Percentiles rank a stretch among this genome's conserved stretches.
These are phyloP conservation scores for Beverwykella pulmonaria DNA, from an alignment of 495 filamentous ascomycete species.

Conservation along the genomic window DNA sequence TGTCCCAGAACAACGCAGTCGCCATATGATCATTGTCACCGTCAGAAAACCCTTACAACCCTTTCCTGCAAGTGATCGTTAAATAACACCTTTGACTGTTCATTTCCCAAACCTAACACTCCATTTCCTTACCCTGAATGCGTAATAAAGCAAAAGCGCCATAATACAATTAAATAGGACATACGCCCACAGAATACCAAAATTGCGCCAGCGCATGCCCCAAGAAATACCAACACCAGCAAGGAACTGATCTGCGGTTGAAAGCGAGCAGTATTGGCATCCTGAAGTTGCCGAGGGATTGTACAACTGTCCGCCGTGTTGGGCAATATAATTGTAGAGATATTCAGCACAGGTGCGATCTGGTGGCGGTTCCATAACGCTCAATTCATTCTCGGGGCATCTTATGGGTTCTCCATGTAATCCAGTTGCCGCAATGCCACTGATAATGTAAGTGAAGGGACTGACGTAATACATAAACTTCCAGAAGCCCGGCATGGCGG, in stretches of 20 bases:
- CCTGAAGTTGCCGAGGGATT: neutral
- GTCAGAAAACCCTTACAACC: too few species aligned
- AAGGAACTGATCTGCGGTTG: slow-evolving; percentile 65
- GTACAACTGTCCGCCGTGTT: slow-evolving; percentile 33
- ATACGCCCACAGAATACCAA: slow-evolving; percentile 71
- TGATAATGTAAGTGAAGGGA: slow-evolving; percentile 72
- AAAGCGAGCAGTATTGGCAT: slow-evolving; percentile 54
- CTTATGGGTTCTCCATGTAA: slow-evolving; percentile 60
- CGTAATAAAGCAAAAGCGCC: slow-evolving; percentile 77
- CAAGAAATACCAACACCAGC: slow-evolving; percentile 53
- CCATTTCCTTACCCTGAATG: slow-evolving; percentile 72
- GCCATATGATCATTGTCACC: too few species aligned
- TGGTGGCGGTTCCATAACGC: slow-evolving; percentile 56
- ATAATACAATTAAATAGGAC: slow-evolving; percentile 76
- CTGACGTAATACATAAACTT: slow-evolving; percentile 83
- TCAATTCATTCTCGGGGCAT: slow-evolving; percentile 65
- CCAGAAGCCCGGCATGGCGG: slow-evolving; percentile 71
- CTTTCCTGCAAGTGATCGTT: too few species aligned
- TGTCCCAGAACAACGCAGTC: too few species aligned
- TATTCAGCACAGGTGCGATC: slow-evolving; percentile 63
- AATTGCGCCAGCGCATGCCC: slow-evolving; percentile 66
- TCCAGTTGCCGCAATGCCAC: slow-evolving; percentile 62
- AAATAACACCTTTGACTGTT: too few species aligned
- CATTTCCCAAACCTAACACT: too few species aligned
- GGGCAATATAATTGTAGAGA: slow-evolving; percentile 54